Percentiles rank a stretch among this genome's conserved stretches.
phyloP scores from a whole-genome alignment of 768 basidiomycete genomes.

The Gloeophyllum trabeum region DNA sequence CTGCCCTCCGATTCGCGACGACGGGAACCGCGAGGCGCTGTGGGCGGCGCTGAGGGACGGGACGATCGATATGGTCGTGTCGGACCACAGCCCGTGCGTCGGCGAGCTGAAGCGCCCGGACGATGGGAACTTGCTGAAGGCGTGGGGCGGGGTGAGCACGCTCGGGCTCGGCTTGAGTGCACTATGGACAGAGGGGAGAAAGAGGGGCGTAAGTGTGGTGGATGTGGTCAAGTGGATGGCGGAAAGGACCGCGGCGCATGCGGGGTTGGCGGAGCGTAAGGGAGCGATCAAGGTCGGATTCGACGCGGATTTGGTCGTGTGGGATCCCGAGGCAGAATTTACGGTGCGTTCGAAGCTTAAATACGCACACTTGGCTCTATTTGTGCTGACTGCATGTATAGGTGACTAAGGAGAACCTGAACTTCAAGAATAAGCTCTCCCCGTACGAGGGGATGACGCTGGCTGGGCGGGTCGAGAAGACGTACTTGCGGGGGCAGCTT shows the following conservation, averaged over 20 bases:
- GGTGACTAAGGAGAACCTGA: conserved; percentile 63
- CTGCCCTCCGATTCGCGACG: conserved; percentile 83
- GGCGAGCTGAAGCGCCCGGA: conserved; percentile 69
- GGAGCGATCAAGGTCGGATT: conserved; percentile 63
- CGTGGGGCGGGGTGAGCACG: conserved; percentile 93
- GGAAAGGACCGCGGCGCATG: conserved; percentile 66
- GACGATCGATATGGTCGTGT: conserved; percentile 86
- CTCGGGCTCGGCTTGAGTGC: conserved; percentile 84
- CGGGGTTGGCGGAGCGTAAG: conserved; percentile 58
- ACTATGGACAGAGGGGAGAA: conserved; percentile 76
- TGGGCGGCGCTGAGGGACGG: conserved; percentile 80
- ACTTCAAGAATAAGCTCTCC: conserved; percentile 92
- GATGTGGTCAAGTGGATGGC: conserved; percentile 71
- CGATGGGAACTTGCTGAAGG: conserved; percentile 72
- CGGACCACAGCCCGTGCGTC: conserved; percentile 92
- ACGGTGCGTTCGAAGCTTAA: conserved; percentile 18
- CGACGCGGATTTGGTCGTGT: conserved; percentile 83
- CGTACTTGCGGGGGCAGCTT: conserved; percentile 66
- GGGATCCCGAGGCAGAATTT: conserved; percentile 50
- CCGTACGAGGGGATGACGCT: conserved; percentile 76
- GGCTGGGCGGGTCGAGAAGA: conserved; percentile 61
- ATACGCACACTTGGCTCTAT: conserved; percentile 1
- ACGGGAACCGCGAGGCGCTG: conserved; percentile 58
- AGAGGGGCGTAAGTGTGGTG: conserved; percentile 43
- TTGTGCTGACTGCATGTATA: conserved; percentile 17